These are phyloP conservation scores for Boletus subcaerulescens DNA, from an alignment of 768 basidiomycete species.

Conservation along the genomic window DNA sequence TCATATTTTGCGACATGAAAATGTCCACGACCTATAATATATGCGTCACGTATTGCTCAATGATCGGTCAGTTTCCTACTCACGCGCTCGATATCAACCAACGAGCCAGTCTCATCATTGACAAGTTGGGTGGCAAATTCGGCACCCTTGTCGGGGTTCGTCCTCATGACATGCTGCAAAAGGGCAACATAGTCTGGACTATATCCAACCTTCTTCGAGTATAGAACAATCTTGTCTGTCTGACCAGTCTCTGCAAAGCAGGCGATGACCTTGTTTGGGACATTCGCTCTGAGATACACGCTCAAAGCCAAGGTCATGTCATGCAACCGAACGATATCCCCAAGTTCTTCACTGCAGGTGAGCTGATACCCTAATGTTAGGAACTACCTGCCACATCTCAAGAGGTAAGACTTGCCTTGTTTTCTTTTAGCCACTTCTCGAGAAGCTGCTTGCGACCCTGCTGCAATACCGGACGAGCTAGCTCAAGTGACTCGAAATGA, in stretches of 20 bases:
- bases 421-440: slow-evolving; percentile 99
- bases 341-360: slow-evolving; percentile 97
- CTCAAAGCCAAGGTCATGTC: slow-evolving; percentile 98
- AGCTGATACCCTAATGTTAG: slow-evolving; percentile 49
- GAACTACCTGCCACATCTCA: slow-evolving; percentile 3
- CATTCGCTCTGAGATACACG: slow-evolving; percentile 95
- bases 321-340: slow-evolving; percentile 90
- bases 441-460: slow-evolving; percentile 96
- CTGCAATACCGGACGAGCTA: slow-evolving; percentile 92
- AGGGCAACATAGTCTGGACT: slow-evolving; percentile 89
- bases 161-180: slow-evolving; percentile 93
- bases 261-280: slow-evolving; percentile 97
- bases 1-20: slow-evolving; percentile 99
- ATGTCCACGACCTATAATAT: slow-evolving; percentile 85
- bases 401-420: slow-evolving; percentile 60
- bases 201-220: slow-evolving; percentile 96
- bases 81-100: slow-evolving; percentile 92
- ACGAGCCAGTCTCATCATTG: slow-evolving; percentile 88
- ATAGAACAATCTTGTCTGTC: slow-evolving; percentile 95
- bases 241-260: slow-evolving; percentile 99
- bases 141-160: slow-evolving; percentile 95
- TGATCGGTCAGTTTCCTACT: slow-evolving; percentile 19
- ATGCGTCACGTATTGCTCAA: background rate
- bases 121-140: slow-evolving; percentile 95
- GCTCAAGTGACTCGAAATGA: slow-evolving; percentile 91